phyloP scores from a whole-genome alignment of 2,329 filamentous ascomycete genomes.

The Cercospora beticola region DNA sequence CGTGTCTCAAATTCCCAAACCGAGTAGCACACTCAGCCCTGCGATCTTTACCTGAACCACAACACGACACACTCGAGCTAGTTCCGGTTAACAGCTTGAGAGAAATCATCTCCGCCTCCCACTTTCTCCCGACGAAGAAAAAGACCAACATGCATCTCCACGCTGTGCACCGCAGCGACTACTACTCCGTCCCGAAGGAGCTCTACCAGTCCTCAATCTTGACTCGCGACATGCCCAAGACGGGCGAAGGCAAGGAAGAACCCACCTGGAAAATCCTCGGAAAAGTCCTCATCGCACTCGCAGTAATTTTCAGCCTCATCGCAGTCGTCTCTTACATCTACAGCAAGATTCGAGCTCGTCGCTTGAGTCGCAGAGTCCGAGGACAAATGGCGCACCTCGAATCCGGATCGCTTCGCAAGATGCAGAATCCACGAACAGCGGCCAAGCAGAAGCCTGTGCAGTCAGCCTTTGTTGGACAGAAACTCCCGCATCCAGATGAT shows the following conservation, averaged over 20 bases:
- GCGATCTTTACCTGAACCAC: neutral
- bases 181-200: conserved; percentile 7
- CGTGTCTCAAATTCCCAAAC: neutral
- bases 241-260: neutral
- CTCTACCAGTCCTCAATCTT: conserved; percentile 1
- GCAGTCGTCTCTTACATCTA: neutral
- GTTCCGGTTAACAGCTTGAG: neutral
- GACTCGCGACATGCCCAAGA: conserved; percentile 13
- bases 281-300: neutral
- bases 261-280: conserved; percentile 8
- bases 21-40: neutral
- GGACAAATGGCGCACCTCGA: conserved; percentile 1
- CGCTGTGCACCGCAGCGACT: conserved; percentile 13
- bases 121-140: neutral
- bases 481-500: neutral
- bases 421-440: neutral
- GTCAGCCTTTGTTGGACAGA: neutral
- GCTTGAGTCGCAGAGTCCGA: neutral
- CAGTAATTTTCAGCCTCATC: neutral
- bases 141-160: conserved; percentile 13
- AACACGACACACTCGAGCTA: neutral
- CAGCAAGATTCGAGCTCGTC: neutral
- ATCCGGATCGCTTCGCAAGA: neutral
- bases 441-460: neutral
- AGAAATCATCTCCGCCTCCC: neutral